Conservation (phyloP, 495 filamentous ascomycete species). For the Tuber brumale region DNA sequence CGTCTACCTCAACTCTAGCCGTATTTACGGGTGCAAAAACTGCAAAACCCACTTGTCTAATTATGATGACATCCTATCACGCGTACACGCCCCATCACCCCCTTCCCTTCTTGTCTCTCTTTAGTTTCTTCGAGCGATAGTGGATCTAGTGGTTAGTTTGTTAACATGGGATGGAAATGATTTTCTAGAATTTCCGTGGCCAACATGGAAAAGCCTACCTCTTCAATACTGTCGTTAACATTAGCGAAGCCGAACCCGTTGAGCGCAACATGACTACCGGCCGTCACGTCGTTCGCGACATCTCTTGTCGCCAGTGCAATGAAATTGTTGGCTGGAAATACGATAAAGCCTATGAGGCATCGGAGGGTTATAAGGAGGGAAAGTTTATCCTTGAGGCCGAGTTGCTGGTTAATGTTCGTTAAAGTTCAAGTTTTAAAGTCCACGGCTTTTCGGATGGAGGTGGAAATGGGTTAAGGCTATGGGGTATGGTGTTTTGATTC, state of each 20-base stretch:
- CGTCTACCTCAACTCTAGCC: constrained; percentile 79
- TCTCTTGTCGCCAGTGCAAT: constrained; percentile 79
- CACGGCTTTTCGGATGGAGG: background rate
- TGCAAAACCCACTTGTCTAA: constrained; percentile 95
- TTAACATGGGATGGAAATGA: constrained; percentile 2
- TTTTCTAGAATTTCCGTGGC: constrained; percentile 83
- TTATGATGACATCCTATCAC: constrained; percentile 90
- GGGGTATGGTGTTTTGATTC: constrained; percentile 5
- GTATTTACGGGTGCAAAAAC: constrained; percentile 90
- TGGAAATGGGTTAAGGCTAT: constrained; percentile 5
- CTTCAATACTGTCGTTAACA: constrained; percentile 89
- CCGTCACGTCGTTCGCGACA: constrained; percentile 86
- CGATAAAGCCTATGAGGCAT: constrained; percentile 85
- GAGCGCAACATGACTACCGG: constrained; percentile 99
- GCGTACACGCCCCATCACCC: constrained; percentile 55
- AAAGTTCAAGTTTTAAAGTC: constrained; percentile 3
- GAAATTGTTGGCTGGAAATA: constrained; percentile 97
- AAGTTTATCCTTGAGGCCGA: constrained; percentile 97
- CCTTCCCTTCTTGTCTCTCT: constrained; percentile 24
- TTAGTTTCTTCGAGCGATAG: background rate
- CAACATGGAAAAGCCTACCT: constrained; percentile 98
- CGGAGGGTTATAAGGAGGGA: constrained; percentile 97
- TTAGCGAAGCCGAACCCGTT: constrained; percentile 66
- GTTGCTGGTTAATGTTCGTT: constrained; percentile 51
- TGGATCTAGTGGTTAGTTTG: constrained; percentile 11